A percentile compares a stretch with the other conserved stretches of the same genome.
These are phyloP conservation scores for Diphasiastrum complanatum DNA, from an alignment of 83 land plant genomes.

Conservation along the genomic window DNA sequence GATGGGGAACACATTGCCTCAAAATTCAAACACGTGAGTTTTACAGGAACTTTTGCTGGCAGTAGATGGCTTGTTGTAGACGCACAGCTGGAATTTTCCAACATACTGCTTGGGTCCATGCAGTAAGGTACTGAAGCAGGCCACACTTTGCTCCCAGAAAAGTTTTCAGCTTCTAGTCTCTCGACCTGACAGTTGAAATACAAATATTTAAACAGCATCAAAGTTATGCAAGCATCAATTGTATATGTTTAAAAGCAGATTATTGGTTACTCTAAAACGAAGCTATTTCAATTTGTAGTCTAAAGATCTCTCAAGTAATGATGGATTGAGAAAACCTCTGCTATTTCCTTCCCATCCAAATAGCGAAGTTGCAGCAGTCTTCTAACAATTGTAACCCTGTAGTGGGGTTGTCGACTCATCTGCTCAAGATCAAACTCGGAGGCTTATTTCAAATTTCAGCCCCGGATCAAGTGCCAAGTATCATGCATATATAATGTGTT, in stretches of 20 bases:
- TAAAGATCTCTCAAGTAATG: neutral
- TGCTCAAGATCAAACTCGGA: constrained; percentile 1
- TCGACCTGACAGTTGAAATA: too few species aligned
- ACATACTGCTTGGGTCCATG: constrained; percentile 20
- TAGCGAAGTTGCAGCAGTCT: constrained; percentile 21
- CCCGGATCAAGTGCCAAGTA: neutral
- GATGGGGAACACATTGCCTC: constrained; percentile 34
- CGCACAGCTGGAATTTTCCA: constrained; percentile 6
- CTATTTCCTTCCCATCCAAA: constrained; percentile 31
- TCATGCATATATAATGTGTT: neutral
- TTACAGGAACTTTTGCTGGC: constrained; percentile 32
- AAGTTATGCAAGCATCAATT: too few species aligned
- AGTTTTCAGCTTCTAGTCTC: too few species aligned
- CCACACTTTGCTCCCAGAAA: too few species aligned
- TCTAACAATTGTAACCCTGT: constrained; percentile 28
- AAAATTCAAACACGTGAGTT: constrained; percentile 31
- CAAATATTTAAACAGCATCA: too few species aligned
- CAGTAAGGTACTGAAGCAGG: too few species aligned
- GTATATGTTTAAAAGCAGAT: too few species aligned
- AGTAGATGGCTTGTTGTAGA: neutral
- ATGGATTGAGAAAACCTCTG: constrained; percentile 21
- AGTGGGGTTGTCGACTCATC: constrained; percentile 35
- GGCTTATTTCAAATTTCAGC: neutral
- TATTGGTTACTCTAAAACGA: constrained; percentile 6
- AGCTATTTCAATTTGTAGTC: neutral